Conservation (phyloP, 345 rosid genomes). For the Citrus trifoliata region DNA sequence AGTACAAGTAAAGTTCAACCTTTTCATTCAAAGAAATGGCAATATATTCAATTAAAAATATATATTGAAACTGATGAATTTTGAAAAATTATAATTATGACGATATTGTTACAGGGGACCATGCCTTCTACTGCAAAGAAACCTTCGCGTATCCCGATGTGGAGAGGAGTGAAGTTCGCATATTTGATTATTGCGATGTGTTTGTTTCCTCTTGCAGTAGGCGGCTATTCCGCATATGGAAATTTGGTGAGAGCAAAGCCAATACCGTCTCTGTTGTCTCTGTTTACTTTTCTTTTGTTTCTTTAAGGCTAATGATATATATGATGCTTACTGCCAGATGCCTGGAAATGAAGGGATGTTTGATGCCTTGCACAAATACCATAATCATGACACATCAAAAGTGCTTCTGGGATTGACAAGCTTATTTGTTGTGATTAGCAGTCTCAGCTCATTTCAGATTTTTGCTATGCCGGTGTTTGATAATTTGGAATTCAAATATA, state of each 20-base stretch:
- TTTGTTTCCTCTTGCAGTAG: slow-evolving; percentile 54
- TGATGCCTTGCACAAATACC: slow-evolving; percentile 36
- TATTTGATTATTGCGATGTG: slow-evolving; percentile 46
- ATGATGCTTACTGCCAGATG: slow-evolving; percentile 27
- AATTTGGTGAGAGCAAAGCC: slow-evolving; percentile 28
- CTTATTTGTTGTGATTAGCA: slow-evolving; percentile 44
- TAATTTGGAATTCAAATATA: slow-evolving; percentile 48
- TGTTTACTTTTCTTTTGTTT: not conserved
- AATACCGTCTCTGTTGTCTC: too few species aligned
- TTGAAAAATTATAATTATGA: not conserved
- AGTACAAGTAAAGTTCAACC: slow-evolving; percentile 40
- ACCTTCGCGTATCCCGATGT: slow-evolving; percentile 52
- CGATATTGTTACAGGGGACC: slow-evolving; percentile 39
- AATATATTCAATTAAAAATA: too few species aligned
- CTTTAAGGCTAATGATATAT: too few species aligned
- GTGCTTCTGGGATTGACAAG: slow-evolving; percentile 35
- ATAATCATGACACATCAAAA: slow-evolving; percentile 31
- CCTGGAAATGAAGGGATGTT: slow-evolving; percentile 39
- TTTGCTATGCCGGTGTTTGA: slow-evolving; percentile 66
- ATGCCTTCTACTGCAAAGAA: slow-evolving; percentile 52
- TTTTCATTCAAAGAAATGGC: too few species aligned
- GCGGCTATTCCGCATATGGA: slow-evolving; percentile 55
- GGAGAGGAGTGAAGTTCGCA: slow-evolving; percentile 58
- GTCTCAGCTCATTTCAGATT: slow-evolving; percentile 58
- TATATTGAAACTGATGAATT: not conserved